phyloP scores from a whole-genome alignment of 2,329 filamentous ascomycete genomes.

The Phaeosphaeriaceae sp. region DNA sequence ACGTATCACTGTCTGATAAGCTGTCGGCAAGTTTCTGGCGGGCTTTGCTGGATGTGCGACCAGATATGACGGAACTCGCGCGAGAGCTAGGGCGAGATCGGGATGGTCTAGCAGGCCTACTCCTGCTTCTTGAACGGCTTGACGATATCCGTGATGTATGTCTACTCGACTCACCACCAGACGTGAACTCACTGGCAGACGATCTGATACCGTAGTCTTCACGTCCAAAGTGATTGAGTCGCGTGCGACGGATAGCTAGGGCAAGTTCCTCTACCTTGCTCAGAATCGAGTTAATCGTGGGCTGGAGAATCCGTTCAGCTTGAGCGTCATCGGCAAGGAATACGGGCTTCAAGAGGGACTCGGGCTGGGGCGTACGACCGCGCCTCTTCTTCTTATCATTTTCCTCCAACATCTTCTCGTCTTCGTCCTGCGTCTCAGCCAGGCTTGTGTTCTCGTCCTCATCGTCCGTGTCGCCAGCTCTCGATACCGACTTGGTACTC shows the following conservation, averaged over 20 bases:
- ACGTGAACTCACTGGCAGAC: slow-evolving; percentile 36
- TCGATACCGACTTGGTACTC: not conserved
- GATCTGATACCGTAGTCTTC: slow-evolving; percentile 34
- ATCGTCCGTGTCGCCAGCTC: slow-evolving; percentile 14
- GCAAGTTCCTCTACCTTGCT: slow-evolving; percentile 73
- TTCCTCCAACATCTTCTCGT: slow-evolving; percentile 1
- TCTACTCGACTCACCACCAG: slow-evolving; percentile 32
- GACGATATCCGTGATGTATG: slow-evolving; percentile 21
- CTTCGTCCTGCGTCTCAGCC: slow-evolving; percentile 5
- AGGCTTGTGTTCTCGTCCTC: not conserved
- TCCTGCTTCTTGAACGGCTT: slow-evolving; percentile 18
- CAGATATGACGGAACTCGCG: slow-evolving; percentile 4
- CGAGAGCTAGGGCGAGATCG: slow-evolving; percentile 19
- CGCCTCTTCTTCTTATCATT: slow-evolving; percentile 9
- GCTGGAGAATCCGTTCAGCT: slow-evolving; percentile 69
- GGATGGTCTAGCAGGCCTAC: slow-evolving; percentile 12
- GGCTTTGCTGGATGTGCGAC: not conserved
- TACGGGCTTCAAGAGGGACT: slow-evolving; percentile 51
- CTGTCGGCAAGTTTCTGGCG: slow-evolving; percentile 1
- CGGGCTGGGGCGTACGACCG: slow-evolving; percentile 15
- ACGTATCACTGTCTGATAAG: slow-evolving; percentile 18
- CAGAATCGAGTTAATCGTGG: slow-evolving; percentile 74
- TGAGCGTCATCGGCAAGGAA: slow-evolving; percentile 74
- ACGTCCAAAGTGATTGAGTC: slow-evolving; percentile 57
- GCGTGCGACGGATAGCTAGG: slow-evolving; percentile 71